These are phyloP conservation scores for Amphichorda felina DNA, from an alignment of 2,329 filamentous ascomycete genomes.

Conservation along the genomic window DNA sequence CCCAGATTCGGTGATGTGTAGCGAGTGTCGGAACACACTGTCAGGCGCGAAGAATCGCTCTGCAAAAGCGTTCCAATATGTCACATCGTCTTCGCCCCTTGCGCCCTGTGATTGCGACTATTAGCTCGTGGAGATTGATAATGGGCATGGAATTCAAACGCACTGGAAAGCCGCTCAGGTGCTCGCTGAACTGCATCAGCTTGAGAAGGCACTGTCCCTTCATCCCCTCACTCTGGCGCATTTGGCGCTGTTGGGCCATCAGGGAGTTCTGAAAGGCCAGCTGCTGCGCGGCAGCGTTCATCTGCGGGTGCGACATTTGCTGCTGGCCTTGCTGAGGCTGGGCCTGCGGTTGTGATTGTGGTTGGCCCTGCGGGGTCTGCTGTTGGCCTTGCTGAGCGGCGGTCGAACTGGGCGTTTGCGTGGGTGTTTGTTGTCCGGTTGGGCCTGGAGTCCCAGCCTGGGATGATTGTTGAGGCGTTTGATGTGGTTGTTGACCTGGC, in stretches of 20 bases:
- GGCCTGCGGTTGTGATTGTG: background rate
- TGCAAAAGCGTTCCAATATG: slow-evolving; percentile 73
- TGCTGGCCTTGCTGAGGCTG: slow-evolving; percentile 21
- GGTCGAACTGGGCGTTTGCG: slow-evolving; percentile 31
- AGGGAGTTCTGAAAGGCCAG: slow-evolving; percentile 18
- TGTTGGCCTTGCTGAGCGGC: slow-evolving; percentile 21
- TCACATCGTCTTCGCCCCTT: slow-evolving; percentile 54
- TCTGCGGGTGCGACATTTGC: slow-evolving; percentile 14
- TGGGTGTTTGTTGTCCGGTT: slow-evolving; percentile 32
- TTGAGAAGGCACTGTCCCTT: slow-evolving; percentile 47
- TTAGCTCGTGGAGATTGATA: background rate
- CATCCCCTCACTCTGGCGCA: slow-evolving; percentile 37
- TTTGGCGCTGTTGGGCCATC: slow-evolving; percentile 35
- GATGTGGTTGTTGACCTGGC: slow-evolving; percentile 29
- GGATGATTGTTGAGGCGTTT: slow-evolving; percentile 30
- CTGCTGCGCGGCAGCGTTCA: slow-evolving; percentile 20
- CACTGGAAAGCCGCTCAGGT: slow-evolving; percentile 45
- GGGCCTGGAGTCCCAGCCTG: slow-evolving; percentile 28
- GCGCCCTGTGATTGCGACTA: slow-evolving; percentile 26
- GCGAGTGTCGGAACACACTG: slow-evolving; percentile 65
- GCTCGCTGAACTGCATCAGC: slow-evolving; percentile 51
- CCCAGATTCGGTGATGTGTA: slow-evolving; percentile 44
- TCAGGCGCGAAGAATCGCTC: slow-evolving; percentile 66
- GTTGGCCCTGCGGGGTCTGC: slow-evolving; percentile 4
- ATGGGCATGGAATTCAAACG: slow-evolving; percentile 8